Evolutionary conservation across 1,284 basidiomycete species (phyloP).

Genomic region (Athelia psychrophila): DNA sequence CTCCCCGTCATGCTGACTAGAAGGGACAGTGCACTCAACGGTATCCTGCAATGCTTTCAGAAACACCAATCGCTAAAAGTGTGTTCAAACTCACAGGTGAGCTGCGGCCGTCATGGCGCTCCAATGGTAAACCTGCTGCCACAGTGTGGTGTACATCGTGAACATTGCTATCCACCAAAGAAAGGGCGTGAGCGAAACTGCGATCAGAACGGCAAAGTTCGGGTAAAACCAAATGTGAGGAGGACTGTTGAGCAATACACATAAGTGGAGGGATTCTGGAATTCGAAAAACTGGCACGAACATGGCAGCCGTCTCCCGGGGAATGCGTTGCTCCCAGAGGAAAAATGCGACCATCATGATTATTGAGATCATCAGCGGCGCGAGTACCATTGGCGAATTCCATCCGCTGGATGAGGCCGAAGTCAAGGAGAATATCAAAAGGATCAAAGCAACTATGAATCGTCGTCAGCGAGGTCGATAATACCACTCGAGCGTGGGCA

Average conservation of each 20-base stretch:
- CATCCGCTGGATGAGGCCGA: slow-evolving; percentile 42
- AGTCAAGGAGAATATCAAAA: slow-evolving; percentile 49
- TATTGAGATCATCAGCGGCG: slow-evolving; percentile 40
- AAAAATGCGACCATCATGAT: slow-evolving; percentile 37
- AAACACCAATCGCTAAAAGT: neutral
- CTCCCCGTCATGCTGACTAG: slow-evolving; percentile 35
- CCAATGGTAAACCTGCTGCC: slow-evolving; percentile 38
- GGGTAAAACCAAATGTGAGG: slow-evolving; percentile 39
- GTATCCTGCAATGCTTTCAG: slow-evolving; percentile 21
- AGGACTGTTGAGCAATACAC: slow-evolving; percentile 19
- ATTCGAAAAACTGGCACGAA: slow-evolving; percentile 16
- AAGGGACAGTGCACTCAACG: slow-evolving; percentile 36
- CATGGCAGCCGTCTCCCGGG: slow-evolving; percentile 36
- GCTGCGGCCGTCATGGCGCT: slow-evolving; percentile 33
- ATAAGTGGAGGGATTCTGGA: neutral
- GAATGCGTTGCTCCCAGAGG: slow-evolving; percentile 37
- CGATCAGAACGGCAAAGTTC: slow-evolving; percentile 38
- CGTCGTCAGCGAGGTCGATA: neutral
- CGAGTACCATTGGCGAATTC: slow-evolving; percentile 37
- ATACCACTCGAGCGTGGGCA: neutral
- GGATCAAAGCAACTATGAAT: slow-evolving; percentile 27
- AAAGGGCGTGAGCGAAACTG: slow-evolving; percentile 35
- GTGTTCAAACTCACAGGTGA: slow-evolving; percentile 27
- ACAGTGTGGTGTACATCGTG: slow-evolving; percentile 34
- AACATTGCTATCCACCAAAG: slow-evolving; percentile 41